Percentiles rank a stretch among this genome's conserved stretches.
Conservation (phyloP, 2,329 filamentous ascomycete genomes). For the Fusarium staphyleae region DNA sequence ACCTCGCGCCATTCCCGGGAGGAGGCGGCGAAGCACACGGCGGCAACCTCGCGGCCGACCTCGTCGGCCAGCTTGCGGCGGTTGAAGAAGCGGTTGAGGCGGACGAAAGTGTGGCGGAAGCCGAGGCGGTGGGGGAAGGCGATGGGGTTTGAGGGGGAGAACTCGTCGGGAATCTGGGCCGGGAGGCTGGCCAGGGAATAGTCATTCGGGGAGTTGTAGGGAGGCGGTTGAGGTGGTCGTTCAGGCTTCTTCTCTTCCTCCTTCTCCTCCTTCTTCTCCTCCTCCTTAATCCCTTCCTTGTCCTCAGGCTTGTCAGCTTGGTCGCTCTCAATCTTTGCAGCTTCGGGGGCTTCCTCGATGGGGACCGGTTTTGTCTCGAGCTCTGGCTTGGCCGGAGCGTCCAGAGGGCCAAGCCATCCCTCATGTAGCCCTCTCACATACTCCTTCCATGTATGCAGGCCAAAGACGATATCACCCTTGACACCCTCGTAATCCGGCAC, state of each 20-base stretch:
- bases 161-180: constrained; percentile 68
- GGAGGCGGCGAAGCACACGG: constrained; percentile 74
- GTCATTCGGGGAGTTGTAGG: constrained; percentile 76
- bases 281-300: constrained; percentile 17
- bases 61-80: constrained; percentile 84
- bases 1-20: constrained; percentile 58
- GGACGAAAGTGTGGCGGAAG: constrained; percentile 86
- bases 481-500: constrained; percentile 76
- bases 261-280: constrained; percentile 46
- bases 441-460: constrained; percentile 95
- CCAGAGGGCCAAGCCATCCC: constrained; percentile 90
- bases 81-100: constrained; percentile 87
- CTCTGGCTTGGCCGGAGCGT: constrained; percentile 58
- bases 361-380: constrained; percentile 36
- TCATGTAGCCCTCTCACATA: constrained; percentile 93
- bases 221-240: constrained; percentile 67
- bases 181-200: constrained; percentile 74
- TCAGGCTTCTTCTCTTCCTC: constrained; percentile 63
- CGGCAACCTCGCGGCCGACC: constrained; percentile 86
- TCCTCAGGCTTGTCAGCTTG: constrained; percentile 48
- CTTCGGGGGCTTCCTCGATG: constrained; percentile 37
- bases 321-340: constrained; percentile 38
- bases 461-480: constrained; percentile 86
- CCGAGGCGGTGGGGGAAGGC: constrained; percentile 89
- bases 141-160: constrained; percentile 77